These are phyloP conservation scores for Zea luxurians DNA, from an alignment of 176 grass and related monocot species.

Conservation along the genomic window DNA sequence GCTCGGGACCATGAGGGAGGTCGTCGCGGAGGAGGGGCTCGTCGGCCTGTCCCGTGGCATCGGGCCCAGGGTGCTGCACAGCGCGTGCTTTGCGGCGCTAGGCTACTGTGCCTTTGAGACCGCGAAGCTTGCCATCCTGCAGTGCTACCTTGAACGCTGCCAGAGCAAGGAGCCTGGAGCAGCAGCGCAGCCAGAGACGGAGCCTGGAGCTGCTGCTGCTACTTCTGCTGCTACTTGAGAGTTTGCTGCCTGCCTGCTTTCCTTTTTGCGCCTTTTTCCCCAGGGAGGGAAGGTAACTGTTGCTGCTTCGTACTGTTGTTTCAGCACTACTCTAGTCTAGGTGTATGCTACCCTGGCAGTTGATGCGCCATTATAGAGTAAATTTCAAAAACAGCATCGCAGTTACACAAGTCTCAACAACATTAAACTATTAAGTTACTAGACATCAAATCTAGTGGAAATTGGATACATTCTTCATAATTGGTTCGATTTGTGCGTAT, in stretches of 20 bases:
- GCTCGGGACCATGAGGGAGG: constrained; percentile 64
- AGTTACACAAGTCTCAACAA: constrained; percentile 8
- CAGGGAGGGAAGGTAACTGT: constrained; percentile 10
- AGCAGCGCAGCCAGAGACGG: no score
- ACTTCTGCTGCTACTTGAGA: constrained; percentile 37
- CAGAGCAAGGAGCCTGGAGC: constrained; percentile 18
- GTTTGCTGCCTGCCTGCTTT: no score
- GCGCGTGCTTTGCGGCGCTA: constrained; percentile 78
- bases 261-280: neutral
- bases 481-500: constrained; percentile 38
- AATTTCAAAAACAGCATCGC: constrained; percentile 25
- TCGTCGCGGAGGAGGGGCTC: constrained; percentile 76
- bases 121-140: constrained; percentile 64
- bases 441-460: constrained; percentile 2
- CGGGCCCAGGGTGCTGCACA: constrained; percentile 85
- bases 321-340: neutral
- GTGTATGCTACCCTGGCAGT: constrained; percentile 5
- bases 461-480: constrained; percentile 34
- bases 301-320: neutral
- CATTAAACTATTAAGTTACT: constrained; percentile 29
- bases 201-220: neutral
- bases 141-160: constrained; percentile 53
- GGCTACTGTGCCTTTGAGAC: constrained; percentile 94
- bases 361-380: constrained; percentile 37
- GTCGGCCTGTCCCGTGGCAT: constrained; percentile 69